Evolutionary conservation across 108 stramenopile species (phyloP).

Genomic region (Nitzschia palea): DNA sequence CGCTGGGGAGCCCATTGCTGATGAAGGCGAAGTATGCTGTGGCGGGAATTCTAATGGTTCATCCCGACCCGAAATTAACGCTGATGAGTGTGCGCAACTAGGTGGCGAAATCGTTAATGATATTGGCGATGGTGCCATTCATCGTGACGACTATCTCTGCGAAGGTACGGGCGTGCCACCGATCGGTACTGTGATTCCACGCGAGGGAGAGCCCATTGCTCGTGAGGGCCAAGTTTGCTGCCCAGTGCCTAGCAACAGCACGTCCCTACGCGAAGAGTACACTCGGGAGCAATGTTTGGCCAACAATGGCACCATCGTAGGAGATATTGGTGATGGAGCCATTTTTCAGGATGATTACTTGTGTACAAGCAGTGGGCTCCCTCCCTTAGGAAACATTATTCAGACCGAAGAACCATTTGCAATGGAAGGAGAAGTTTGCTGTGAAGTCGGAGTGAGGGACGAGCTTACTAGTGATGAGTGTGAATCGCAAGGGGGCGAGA

Average conservation of each 20-base stretch:
- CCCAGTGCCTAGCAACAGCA: neutral
- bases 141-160: slow-evolving; percentile 10
- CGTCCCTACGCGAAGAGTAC: neutral
- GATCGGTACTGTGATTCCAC: neutral
- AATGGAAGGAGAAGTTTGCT: slow-evolving; percentile 22
- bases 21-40: slow-evolving; percentile 22
- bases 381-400: slow-evolving; percentile 11
- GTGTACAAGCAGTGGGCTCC: slow-evolving; percentile 5
- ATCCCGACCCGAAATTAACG: neutral
- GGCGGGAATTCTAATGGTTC: neutral
- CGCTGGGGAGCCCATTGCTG: slow-evolving; percentile 12
- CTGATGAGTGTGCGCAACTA: neutral
- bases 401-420: slow-evolving; percentile 8
- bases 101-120: slow-evolving; percentile 10
- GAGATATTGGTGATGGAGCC: slow-evolving; percentile 11
- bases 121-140: slow-evolving; percentile 12
- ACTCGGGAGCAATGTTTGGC: slow-evolving; percentile 18
- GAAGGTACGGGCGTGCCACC: slow-evolving; percentile 9
- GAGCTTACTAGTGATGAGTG: slow-evolving; percentile 13
- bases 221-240: slow-evolving; percentile 20
- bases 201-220: slow-evolving; percentile 13
- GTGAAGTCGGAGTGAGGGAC: neutral
- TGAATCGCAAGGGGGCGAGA: slow-evolving; percentile 2
- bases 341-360: slow-evolving; percentile 7
- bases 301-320: slow-evolving; percentile 11